These are phyloP conservation scores for Galerina marginata DNA, from an alignment of 768 basidiomycete genomes.

Conservation along the genomic window DNA sequence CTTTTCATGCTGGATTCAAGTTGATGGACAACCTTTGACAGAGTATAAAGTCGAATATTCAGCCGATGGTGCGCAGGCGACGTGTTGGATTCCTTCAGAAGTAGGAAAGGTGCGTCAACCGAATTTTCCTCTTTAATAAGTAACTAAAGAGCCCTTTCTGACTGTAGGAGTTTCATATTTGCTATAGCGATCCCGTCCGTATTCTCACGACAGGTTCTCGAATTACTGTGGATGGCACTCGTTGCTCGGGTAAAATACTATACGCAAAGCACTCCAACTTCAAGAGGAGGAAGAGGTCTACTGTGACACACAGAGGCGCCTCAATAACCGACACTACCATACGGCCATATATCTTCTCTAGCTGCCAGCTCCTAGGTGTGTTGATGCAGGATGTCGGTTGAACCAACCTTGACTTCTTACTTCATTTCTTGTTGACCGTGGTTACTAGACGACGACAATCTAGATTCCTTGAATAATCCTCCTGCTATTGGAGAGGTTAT, in stretches of 20 bases:
- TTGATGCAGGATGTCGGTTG: neutral
- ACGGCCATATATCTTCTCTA: slow-evolving; percentile 15
- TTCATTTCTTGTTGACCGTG: neutral
- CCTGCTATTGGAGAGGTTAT: slow-evolving; percentile 16
- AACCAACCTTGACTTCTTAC: neutral
- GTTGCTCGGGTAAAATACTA: slow-evolving; percentile 1
- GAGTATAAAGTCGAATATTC: neutral
- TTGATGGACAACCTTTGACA: neutral
- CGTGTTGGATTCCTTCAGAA: neutral
- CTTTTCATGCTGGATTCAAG: slow-evolving; percentile 4
- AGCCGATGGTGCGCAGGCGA: neutral
- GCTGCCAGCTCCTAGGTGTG: slow-evolving; percentile 17
- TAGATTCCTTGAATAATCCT: neutral
- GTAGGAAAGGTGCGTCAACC: neutral
- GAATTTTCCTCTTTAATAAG: too few species aligned
- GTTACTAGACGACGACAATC: slow-evolving; percentile 15
- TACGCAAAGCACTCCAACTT: neutral
- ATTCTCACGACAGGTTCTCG: neutral
- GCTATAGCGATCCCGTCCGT: slow-evolving; percentile 5
- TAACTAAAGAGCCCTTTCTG: too few species aligned
- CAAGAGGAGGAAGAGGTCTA: too few species aligned
- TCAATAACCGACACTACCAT: neutral
- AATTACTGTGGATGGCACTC: slow-evolving; percentile 7
- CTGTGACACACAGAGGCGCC: slow-evolving; percentile 10
- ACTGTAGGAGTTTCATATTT: slow-evolving; percentile 9